Percentiles rank a stretch among this genome's conserved stretches.
Evolutionary conservation across 768 basidiomycete species (phyloP).

Genomic region (Galerina sulciceps): DNA sequence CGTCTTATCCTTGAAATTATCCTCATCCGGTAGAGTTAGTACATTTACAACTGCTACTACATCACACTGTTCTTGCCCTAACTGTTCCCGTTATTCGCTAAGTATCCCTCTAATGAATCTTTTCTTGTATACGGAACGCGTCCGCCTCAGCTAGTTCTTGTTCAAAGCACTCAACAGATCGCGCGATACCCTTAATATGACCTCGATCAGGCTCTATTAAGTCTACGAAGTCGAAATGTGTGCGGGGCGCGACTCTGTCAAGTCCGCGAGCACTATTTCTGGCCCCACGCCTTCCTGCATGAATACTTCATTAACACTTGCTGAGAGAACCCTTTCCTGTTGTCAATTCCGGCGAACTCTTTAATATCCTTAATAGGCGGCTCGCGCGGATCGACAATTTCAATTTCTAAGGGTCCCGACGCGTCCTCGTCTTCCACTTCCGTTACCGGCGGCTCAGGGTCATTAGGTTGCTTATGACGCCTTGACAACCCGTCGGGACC

Average conservation of each 20-base stretch:
- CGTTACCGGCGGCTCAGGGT: background rate
- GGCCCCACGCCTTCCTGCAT: background rate
- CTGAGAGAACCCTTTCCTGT: background rate
- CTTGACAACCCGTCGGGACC: conserved; percentile 37
- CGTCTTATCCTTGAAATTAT: background rate
- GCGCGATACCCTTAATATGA: background rate
- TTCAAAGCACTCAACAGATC: background rate
- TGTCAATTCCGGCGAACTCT: background rate
- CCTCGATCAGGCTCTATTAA: background rate
- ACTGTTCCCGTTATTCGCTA: too few relatives aligned
- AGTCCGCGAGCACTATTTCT: background rate
- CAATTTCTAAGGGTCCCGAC: conserved; percentile 31
- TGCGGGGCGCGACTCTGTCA: background rate
- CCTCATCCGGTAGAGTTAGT: background rate
- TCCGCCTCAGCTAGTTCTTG: background rate
- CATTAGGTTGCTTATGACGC: conserved; percentile 12
- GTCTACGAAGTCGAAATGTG: background rate
- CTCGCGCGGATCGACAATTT: conserved; percentile 6
- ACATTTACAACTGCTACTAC: background rate
- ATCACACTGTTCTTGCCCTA: background rate
- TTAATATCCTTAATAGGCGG: conserved; percentile 22
- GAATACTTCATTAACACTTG: background rate
- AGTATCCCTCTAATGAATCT: too few relatives aligned
- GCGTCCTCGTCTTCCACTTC: background rate
- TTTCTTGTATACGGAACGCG: background rate